These are phyloP conservation scores for Aphanomyces invadans DNA, from an alignment of 352 stramenopile genomes.

Conservation along the genomic window DNA sequence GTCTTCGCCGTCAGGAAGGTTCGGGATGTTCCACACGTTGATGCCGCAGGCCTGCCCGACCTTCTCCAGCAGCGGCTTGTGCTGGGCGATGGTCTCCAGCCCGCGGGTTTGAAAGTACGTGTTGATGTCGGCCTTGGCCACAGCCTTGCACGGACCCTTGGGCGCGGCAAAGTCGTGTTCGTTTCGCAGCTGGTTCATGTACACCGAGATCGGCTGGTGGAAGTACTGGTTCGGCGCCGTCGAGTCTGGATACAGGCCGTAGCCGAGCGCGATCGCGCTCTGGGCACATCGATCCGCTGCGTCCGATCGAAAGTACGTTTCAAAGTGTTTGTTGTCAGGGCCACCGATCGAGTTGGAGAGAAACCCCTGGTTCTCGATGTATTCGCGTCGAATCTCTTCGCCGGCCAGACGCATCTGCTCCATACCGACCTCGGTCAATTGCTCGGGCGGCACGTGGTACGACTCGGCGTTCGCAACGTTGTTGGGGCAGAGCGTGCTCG, in stretches of 20 bases:
- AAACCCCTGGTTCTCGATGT: constrained; percentile 60
- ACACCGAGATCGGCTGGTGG: constrained; percentile 69
- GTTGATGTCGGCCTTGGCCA: constrained; percentile 42
- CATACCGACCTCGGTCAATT: constrained; percentile 80
- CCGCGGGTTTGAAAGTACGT: constrained; percentile 50
- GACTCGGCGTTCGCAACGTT: constrained; percentile 59
- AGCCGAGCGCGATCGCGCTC: constrained; percentile 61
- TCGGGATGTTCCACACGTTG: constrained; percentile 46
- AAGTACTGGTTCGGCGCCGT: constrained; percentile 57
- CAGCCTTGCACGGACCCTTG: constrained; percentile 58
- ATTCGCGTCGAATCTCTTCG: constrained; percentile 57
- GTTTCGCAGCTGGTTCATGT: constrained; percentile 76
- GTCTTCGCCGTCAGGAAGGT: constrained; percentile 54
- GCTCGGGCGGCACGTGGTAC: constrained; percentile 73
- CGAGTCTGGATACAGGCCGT: constrained; percentile 73
- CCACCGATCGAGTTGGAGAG: constrained; percentile 63
- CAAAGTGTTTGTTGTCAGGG: constrained; percentile 64
- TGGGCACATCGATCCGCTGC: constrained; percentile 72
- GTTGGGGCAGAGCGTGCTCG: constrained; percentile 46
- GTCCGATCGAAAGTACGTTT: constrained; percentile 80
- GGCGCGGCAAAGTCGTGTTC: constrained; percentile 79
- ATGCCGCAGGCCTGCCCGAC: constrained; percentile 56
- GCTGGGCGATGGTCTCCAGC: constrained; percentile 46
- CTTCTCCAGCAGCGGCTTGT: constrained; percentile 45
- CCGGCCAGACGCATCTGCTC: constrained; percentile 58